A percentile compares a stretch with the other conserved stretches of the same genome.
Evolutionary conservation across 2,329 filamentous ascomycete genomes (phyloP).

Genomic region (Aureobasidium sp.): DNA sequence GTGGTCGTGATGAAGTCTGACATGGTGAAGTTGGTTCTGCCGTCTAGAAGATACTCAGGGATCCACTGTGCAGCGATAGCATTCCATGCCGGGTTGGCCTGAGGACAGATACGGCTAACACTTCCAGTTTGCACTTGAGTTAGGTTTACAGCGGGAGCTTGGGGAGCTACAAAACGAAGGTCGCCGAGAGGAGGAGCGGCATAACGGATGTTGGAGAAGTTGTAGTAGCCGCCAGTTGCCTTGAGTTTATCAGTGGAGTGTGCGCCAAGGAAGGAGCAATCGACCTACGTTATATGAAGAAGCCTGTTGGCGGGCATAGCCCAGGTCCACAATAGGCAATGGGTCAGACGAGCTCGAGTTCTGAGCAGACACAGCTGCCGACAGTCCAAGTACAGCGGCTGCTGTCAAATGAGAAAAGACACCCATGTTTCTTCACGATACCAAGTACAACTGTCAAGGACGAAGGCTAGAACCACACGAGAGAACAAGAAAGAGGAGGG

Average conservation of each 20-base stretch:
- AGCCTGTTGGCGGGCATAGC: slow-evolving; percentile 45
- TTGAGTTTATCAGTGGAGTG: neutral
- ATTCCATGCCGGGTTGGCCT: slow-evolving; percentile 39
- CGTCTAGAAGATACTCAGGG: slow-evolving; percentile 22
- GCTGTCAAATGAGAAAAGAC: neutral
- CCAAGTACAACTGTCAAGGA: neutral
- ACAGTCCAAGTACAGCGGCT: neutral
- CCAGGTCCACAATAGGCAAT: slow-evolving; percentile 43
- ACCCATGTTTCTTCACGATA: neutral
- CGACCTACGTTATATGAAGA: slow-evolving; percentile 34
- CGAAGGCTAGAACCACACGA: neutral
- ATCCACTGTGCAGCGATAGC: slow-evolving; percentile 27
- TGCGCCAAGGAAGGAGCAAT: neutral
- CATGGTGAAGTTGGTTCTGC: slow-evolving; percentile 18
- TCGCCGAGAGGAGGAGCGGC: slow-evolving; percentile 45
- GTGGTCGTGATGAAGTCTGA: slow-evolving; percentile 15
- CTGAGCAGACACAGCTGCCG: neutral
- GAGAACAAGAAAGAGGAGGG: neutral
- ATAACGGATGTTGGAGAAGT: slow-evolving; percentile 48
- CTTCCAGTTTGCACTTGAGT: slow-evolving; percentile 38
- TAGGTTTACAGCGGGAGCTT: slow-evolving; percentile 34
- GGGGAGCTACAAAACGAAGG: slow-evolving; percentile 42
- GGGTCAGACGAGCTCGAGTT: neutral
- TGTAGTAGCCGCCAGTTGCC: slow-evolving; percentile 18
- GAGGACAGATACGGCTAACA: slow-evolving; percentile 36